Base-by-base conservation (phyloP, 352 stramenopile species). In the Elongisporangium anandrum region DNA sequence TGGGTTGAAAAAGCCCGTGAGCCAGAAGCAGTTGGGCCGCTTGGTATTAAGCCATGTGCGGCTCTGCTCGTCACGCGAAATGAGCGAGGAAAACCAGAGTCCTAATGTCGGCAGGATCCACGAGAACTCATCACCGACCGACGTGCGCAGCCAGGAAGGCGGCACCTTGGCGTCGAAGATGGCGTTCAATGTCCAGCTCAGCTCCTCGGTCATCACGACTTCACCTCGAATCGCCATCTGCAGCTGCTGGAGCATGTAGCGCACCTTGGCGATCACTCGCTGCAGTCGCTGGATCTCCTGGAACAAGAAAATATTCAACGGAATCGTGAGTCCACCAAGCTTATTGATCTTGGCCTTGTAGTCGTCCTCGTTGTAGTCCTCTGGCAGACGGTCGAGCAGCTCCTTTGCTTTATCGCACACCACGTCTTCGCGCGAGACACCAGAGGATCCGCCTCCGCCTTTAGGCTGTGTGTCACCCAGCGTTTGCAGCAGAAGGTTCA, bases 261-360 rank as follows among this genome's bases (percentile, higher is more conserved):
- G 83, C 47, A 99, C 96, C 73, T 98, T 99, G 55, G 83, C 79
- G 59, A 99, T 94, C 39, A 99, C 96, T 45, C 84, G 86, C 67
- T 99, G 94, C 50, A 99, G 78, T 1, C 96, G 87, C 72, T 99
- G 94, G 59, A 99, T 98, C 69, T 99, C 97, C 80, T 98, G 96
- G 79, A 98, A 99, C 21, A 99, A 74, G 70, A 99, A 99, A 57
- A 99, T 99, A 63, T 99, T 99, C 60, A 99, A 85, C 21, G 97
- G 97, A 53, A 98, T 93, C 52, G 90, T 89, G 50, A 99, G 89
- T 0, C 97, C 97, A 3, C 95, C 95, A 3, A 98, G 68, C 65
- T 98, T 98, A 66, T 95, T 90, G 65, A 99, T 98, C 73, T 98
- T 98, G 56, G 81, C 81, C 64, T 98, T 98, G 81, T 98, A 99